Percentiles rank a stretch among this genome's conserved stretches.
Evolutionary conservation across 257 asterid genomes (phyloP).

Genomic region (Plantago ovata): DNA sequence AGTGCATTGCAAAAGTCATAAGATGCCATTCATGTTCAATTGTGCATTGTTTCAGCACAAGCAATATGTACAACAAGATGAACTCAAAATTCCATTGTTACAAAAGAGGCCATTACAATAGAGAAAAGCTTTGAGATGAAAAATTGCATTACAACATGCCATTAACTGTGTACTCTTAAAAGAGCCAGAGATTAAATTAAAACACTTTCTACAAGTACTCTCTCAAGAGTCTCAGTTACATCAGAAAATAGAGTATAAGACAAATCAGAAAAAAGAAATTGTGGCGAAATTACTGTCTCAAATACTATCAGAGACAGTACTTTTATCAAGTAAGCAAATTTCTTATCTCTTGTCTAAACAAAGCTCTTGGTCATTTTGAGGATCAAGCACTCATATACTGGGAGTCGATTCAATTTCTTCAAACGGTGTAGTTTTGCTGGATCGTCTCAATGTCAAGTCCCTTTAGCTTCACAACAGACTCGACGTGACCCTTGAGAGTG

Average conservation of each 20-base stretch:
- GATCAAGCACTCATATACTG: not conserved
- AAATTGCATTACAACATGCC: slow-evolving; percentile 27
- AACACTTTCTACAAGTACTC: slow-evolving; percentile 9
- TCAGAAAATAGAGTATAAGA: slow-evolving; percentile 2
- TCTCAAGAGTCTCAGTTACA: no score
- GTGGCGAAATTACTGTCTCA: slow-evolving; percentile 23
- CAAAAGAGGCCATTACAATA: slow-evolving; percentile 1
- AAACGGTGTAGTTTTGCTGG: slow-evolving; percentile 92
- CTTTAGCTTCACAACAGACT: slow-evolving; percentile 95
- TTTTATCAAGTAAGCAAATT: slow-evolving; percentile 28
- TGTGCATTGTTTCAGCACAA: no score
- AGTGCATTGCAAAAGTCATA: no score
- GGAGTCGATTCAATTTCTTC: slow-evolving; percentile 24
- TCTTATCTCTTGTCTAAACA: slow-evolving; percentile 21
- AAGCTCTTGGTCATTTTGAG: slow-evolving; percentile 12
- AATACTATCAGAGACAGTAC: slow-evolving; percentile 24
- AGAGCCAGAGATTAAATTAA: slow-evolving; percentile 22
- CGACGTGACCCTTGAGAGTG: slow-evolving; percentile 96
- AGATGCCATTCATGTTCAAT: no score
- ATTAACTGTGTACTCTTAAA: not conserved
- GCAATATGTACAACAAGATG: not conserved
- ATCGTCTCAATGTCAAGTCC: slow-evolving; percentile 90
- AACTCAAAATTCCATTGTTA: not conserved
- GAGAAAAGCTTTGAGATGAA: slow-evolving; percentile 18
- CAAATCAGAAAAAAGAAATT: slow-evolving; percentile 25